phyloP scores from a whole-genome alignment of 2,329 filamentous ascomycete species.

The Pseudonectria foliicola region DNA sequence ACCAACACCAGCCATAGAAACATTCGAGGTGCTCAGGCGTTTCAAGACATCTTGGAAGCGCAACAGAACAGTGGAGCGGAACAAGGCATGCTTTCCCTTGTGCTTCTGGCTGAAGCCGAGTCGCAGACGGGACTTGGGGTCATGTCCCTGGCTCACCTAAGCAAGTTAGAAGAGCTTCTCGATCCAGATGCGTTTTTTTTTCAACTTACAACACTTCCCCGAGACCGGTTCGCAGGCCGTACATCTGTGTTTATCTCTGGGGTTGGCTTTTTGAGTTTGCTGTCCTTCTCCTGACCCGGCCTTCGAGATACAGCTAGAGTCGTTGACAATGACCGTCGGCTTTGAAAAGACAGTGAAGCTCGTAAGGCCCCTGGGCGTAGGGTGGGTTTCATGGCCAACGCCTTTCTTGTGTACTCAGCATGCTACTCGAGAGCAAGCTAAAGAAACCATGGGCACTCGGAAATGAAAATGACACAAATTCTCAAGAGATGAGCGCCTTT shows the following conservation, averaged over 20 bases:
- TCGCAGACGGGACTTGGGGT: slow-evolving; percentile 26
- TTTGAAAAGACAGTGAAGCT: slow-evolving; percentile 12
- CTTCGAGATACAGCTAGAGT: slow-evolving; percentile 7
- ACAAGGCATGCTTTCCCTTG: slow-evolving; percentile 24
- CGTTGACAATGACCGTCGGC: slow-evolving; percentile 19
- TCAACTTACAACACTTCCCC: slow-evolving; percentile 21
- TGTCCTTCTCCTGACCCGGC: background rate
- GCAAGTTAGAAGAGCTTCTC: slow-evolving; percentile 1
- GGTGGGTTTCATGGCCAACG: slow-evolving; percentile 24
- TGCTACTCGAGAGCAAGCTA: slow-evolving; percentile 6
- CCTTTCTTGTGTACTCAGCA: slow-evolving; percentile 6
- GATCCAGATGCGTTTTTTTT: background rate
- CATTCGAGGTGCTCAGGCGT: slow-evolving; percentile 13
- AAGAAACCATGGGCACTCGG: slow-evolving; percentile 1
- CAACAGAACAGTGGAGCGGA: slow-evolving; percentile 27
- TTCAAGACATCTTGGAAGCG: slow-evolving; percentile 31
- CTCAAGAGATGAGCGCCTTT: slow-evolving; percentile 13
- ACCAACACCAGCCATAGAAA: slow-evolving; percentile 21
- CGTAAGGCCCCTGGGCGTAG: slow-evolving; percentile 19
- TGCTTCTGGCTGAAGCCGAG: slow-evolving; percentile 18
- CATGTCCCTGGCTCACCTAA: slow-evolving; percentile 28
- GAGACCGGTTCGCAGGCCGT: slow-evolving; percentile 4
- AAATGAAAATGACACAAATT: slow-evolving; percentile 3
- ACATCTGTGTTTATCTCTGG: too few species aligned
- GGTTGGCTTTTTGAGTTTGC: too few species aligned